Evolutionary conservation across 306 rosid species (phyloP), one percentile per base, ranked within the genome.

Genomic region (Mucuna pruriens): DNA sequence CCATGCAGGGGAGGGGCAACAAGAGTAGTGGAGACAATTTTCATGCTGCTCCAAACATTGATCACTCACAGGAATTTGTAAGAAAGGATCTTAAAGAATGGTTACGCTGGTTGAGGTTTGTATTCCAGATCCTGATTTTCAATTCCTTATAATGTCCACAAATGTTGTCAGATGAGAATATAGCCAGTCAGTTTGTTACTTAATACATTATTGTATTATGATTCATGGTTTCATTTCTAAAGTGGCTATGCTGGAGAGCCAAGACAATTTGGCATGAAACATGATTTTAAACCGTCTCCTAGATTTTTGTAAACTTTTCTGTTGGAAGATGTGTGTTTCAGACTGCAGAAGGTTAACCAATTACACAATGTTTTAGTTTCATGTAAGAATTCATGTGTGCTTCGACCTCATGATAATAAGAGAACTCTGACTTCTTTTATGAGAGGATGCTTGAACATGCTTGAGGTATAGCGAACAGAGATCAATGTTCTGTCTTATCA

Each of bases 51-150:
- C 99, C 99, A 70, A 96, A 96, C 84, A 96, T 96, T 80, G 99
- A 96, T 87, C 99, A 96, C 85, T 96, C 99, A 31, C 99, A 96
- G 89, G 98, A 93, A n/a, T 96, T 94, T 90, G 99, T 96, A 81
- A 90, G 99, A 87, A 90, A 88, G 45, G 99, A 96, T 88, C 70
- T 96, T 82, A 90, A 87, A 85, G 99, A 94, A 84, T 96, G 99
- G 99, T 81, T 96, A 74, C 44, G 83, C 88, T 94, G 97, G 97
- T 73, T 96, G 85, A 96, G 98, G 98, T 94, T 73, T 33, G 75
- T 70, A 75, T 72, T 62, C 52, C 48, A 40, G 42, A 73, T 54
- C 69, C 72, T 67, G 46, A 80, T 64, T 73, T 77, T 68, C 38
- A 82, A 25, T 25, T 36, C 33, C 42, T 77, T 38, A 38, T 38